A percentile compares a stretch with the other conserved stretches of the same genome.
phyloP scores from a whole-genome alignment of 208 protist species.

The Leishmania martiniquensis region DNA sequence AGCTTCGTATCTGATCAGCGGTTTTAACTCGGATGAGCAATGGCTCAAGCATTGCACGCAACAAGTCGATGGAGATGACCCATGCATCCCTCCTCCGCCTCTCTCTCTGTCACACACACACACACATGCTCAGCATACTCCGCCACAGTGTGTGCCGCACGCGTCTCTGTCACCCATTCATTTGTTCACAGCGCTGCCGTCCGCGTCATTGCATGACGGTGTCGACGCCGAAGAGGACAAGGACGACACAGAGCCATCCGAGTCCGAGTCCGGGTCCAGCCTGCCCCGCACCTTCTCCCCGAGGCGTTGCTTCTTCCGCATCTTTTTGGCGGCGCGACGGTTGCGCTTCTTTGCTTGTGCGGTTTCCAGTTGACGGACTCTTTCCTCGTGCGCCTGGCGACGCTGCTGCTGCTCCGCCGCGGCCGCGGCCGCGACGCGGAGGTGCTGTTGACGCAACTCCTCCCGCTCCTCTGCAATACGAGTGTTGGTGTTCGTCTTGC shows the following conservation, averaged over 20 bases:
- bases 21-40: too few species aligned
- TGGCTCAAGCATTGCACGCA: too few species aligned
- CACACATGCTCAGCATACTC: neutral
- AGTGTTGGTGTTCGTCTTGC: slow-evolving; percentile 74
- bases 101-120: too few species aligned
- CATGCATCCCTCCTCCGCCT: too few species aligned
- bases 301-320: slow-evolving; percentile 23
- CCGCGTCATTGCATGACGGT: slow-evolving; percentile 9
- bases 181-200: neutral
- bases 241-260: slow-evolving; percentile 6
- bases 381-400: slow-evolving; percentile 46
- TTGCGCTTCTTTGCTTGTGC: slow-evolving; percentile 65
- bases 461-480: slow-evolving; percentile 74
- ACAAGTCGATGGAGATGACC: too few species aligned
- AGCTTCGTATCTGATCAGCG: neutral
- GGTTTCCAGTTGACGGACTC: slow-evolving; percentile 42
- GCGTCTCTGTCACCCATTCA: neutral
- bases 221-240: slow-evolving; percentile 6
- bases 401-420: slow-evolving; percentile 33
- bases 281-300: slow-evolving; percentile 11
- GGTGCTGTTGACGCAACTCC: slow-evolving; percentile 48
- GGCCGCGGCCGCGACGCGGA: slow-evolving; percentile 41
- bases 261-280: neutral
- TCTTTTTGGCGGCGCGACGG: slow-evolving; percentile 36
- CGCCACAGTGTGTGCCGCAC: neutral